These are phyloP conservation scores for Boletus barrowsii DNA, from an alignment of 768 basidiomycete species.

Conservation along the genomic window DNA sequence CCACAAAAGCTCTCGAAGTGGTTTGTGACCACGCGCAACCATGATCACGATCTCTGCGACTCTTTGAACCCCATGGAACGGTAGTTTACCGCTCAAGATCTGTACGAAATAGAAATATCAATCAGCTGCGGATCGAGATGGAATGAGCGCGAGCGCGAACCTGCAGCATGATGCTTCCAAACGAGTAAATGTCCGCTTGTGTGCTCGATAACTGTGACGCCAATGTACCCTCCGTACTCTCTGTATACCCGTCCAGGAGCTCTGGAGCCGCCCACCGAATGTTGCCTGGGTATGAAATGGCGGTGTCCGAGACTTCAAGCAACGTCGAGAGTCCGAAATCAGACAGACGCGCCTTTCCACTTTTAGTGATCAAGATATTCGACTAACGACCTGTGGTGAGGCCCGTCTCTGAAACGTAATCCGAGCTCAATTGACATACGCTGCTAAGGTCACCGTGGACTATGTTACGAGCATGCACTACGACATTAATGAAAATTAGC, in stretches of 20 bases:
- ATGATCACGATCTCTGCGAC: conserved; percentile 23
- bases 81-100: conserved; percentile 24
- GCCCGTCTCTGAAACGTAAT: not conserved
- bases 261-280: conserved; percentile 32
- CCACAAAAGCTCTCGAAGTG: conserved; percentile 14
- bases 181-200: conserved; percentile 28
- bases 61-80: conserved; percentile 21
- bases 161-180: conserved; percentile 30
- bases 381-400: conserved; percentile 10
- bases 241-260: conserved; percentile 6
- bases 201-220: conserved; percentile 7
- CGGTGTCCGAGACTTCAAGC: conserved; percentile 5
- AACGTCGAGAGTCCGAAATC: conserved; percentile 33
- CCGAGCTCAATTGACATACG: conserved; percentile 12
- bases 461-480: conserved; percentile 23
- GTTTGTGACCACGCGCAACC: conserved; percentile 11
- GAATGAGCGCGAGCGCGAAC: conserved; percentile 1
- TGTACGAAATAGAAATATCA: conserved; percentile 1
- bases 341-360: conserved; percentile 20
- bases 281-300: conserved; percentile 20
- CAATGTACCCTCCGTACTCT: not conserved
- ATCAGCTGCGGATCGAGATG: not conserved
- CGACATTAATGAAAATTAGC: not conserved
- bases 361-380: conserved; percentile 19
- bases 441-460: conserved; percentile 43